Evolutionary conservation across 768 basidiomycete species (phyloP).

Genomic region (Pisolithus albus): DNA sequence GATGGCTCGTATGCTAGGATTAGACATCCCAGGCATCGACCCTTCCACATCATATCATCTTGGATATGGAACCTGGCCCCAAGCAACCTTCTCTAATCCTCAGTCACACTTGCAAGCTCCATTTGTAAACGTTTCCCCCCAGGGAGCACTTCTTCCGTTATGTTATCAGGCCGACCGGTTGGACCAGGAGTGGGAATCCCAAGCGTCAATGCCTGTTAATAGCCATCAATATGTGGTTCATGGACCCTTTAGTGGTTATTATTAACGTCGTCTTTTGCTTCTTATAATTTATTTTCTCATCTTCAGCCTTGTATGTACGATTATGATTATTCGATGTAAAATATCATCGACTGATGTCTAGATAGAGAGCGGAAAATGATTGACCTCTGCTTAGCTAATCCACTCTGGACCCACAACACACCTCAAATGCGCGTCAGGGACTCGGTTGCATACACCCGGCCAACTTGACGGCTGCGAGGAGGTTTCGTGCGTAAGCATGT

Average conservation of each 20-base stretch:
- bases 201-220: slow-evolving; percentile 1
- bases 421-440: slow-evolving; percentile 8
- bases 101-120: slow-evolving; percentile 12
- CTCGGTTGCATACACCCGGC: slow-evolving; percentile 6
- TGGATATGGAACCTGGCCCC: slow-evolving; percentile 66
- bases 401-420: slow-evolving; percentile 27
- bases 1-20: slow-evolving; percentile 67
- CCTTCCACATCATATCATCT: slow-evolving; percentile 46
- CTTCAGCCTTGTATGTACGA: too few relatives aligned
- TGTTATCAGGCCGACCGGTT: slow-evolving; percentile 14
- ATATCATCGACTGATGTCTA: slow-evolving; percentile 7
- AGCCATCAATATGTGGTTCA: slow-evolving; percentile 17
- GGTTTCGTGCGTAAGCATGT: slow-evolving; percentile 36
- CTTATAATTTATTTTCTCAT: neutral
- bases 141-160: slow-evolving; percentile 8
- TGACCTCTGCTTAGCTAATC: slow-evolving; percentile 21
- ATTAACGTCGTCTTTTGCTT: slow-evolving; percentile 1
- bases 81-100: slow-evolving; percentile 17
- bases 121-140: neutral
- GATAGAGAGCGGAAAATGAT: too few relatives aligned
- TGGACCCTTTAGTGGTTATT: slow-evolving; percentile 10
- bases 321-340: too few relatives aligned
- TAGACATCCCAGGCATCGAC: slow-evolving; percentile 55
- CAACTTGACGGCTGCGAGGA: slow-evolving; percentile 6
- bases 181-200: slow-evolving; percentile 17